Evolutionary conservation across 345 rosid genomes (phyloP).

Genomic region (Luvunga scandens): DNA sequence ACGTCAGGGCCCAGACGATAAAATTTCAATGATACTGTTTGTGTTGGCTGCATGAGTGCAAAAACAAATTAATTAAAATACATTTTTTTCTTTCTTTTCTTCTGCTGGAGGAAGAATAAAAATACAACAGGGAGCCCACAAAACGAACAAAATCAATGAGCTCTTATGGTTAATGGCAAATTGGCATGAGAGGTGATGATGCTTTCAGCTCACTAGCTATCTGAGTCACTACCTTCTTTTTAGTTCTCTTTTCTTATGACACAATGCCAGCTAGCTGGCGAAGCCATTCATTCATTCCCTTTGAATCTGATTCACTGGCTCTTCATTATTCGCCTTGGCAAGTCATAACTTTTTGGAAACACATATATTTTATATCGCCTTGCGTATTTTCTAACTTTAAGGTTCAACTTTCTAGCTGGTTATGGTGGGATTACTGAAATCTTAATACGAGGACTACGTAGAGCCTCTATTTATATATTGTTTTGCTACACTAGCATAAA

Average conservation of each 20-base stretch:
- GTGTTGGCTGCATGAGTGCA: conserved; percentile 12
- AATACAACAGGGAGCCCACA: conserved; percentile 46
- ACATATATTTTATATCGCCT: not conserved
- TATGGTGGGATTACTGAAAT: not conserved
- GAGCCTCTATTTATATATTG: too few species aligned
- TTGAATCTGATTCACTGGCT: not conserved
- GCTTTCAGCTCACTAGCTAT: conserved; percentile 17
- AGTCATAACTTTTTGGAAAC: not conserved
- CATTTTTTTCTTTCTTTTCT: not conserved
- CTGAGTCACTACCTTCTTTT: not conserved
- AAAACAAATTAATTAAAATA: not conserved
- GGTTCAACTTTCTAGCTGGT: conserved; percentile 30
- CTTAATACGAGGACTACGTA: too few species aligned
- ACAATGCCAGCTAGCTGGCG: conserved; percentile 1
- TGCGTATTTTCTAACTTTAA: not conserved
- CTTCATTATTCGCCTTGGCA: not conserved
- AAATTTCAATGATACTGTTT: conserved; percentile 27
- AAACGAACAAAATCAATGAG: conserved; percentile 51
- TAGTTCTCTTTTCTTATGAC: conserved; percentile 15
- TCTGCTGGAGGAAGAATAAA: conserved; percentile 17
- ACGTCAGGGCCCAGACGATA: conserved; percentile 16
- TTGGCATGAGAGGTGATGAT: conserved; percentile 53
- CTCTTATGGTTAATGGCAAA: conserved; percentile 40
- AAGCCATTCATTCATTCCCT: not conserved
- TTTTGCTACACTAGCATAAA: too few species aligned